phyloP scores from a whole-genome alignment of 441 rosid species.

The Omphalea diandra region DNA sequence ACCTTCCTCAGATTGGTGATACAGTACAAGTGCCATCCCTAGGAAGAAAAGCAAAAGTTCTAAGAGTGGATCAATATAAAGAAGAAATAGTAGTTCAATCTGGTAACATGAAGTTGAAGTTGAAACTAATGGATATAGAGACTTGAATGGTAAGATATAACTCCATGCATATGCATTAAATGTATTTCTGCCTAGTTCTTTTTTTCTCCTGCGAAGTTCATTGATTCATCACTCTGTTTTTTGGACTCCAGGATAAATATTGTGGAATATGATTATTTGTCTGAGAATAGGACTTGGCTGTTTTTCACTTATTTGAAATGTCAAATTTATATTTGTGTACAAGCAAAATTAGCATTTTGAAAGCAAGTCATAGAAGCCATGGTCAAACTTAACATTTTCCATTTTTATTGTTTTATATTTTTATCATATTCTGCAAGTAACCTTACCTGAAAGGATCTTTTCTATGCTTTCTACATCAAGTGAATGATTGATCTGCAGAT shows the following conservation, averaged over 20 bases:
- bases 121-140: slow-evolving; percentile 52
- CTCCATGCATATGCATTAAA: slow-evolving; percentile 6
- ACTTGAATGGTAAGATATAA: slow-evolving; percentile 30
- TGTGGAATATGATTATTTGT: background rate
- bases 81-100: slow-evolving; percentile 76
- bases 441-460: no score
- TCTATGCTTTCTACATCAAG: no score
- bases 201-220: no score
- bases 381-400: background rate
- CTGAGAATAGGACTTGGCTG: background rate
- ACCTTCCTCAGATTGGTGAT: slow-evolving; percentile 66
- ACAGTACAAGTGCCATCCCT: slow-evolving; percentile 60
- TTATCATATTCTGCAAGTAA: no score
- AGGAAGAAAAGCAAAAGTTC: slow-evolving; percentile 58
- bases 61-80: slow-evolving; percentile 64
- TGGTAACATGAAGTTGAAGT: slow-evolving; percentile 75
- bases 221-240: background rate
- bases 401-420: background rate
- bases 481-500: no score
- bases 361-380: background rate
- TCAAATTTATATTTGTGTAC: background rate
- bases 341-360: background rate
- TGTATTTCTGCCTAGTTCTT: background rate
- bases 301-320: background rate
- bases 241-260: background rate